Base-by-base conservation (phyloP, 2,329 filamentous ascomycete genomes). In the Aplosporella prunicola region DNA sequence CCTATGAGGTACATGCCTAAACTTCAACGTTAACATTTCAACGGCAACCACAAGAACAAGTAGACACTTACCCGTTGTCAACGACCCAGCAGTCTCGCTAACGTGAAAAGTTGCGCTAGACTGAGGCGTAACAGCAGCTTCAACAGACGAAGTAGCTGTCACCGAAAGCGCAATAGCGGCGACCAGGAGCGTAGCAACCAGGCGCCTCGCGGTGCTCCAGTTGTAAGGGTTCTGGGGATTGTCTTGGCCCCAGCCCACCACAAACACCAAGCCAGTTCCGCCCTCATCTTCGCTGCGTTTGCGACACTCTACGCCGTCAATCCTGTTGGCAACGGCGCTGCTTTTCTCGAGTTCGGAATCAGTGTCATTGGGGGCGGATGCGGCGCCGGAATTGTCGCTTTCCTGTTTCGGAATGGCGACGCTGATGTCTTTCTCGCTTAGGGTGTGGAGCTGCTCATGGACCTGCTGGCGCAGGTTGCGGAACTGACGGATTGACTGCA, bases 61-160 rank as follows among this genome's bases (percentile, higher is more conserved):
- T n/a, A n/a, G n/a, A 6, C 20, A 40, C 27, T 23, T 16, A 40
- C 38, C 38, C 1, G 32, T 40, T n/a, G 32, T 26, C 32, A 40
- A 26, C 13, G 23, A 30, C 26, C 31, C 38, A 13, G 31, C 24
- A 25, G 30, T 32, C 32, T 40, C 32, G 7, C 32, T 26, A 9
- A 40, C 38, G 0, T 62, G 58, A 29, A 73, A 67, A 1, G 64
- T 62, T 14, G 44, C 45, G 0, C 62, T 58, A 0, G 67, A 69
- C 42, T 69, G 62, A 0, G 57, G 56, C 0, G 71, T 43, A 1
- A 68, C 66, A 0, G 61, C 62, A 1, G 68, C 67, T 38, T 75
- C 70, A 26, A 76, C 72, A 0, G 69, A 66, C 4, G 67, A 70
- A 0, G 71, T 70, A 1, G 66, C 57, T 3, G 64, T 64, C 0